Evolutionary conservation across 139 green algal genomes (phyloP), one percentile per base, ranked within the genome.

Genomic region (Picochlorum costavermella): DNA sequence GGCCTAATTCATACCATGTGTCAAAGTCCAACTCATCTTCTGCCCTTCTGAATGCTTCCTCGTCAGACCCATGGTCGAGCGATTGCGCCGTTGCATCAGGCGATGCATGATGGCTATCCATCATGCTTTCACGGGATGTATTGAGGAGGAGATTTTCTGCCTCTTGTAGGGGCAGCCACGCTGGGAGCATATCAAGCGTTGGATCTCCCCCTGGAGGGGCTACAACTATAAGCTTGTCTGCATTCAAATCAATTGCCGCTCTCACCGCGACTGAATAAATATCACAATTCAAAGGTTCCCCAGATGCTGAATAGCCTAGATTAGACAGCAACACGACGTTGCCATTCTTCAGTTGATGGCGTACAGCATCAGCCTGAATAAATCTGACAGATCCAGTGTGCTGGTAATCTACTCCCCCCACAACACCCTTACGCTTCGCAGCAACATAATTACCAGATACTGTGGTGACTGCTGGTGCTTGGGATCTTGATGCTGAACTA

Each of bases 151-250:
- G 79, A 17, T 66, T 65, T 64, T 88, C 78, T 9, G 88, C 88
- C 5, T 87, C 76, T 17, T 58, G 75, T 13, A 96, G 65, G 14
- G 86, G 82, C 61, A 95, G 70, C 89, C 89, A 96, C 6, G 70
- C 56, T 2, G 83, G 84, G 71, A 94, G 75, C 16, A 28, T 23
- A 1, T 23, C 17, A 53, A 53, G 46, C 16, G 14, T 28, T 53
- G 16, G 17, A 53, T 53, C 46, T 53, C 46, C 46, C 12, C 69
- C 10, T 31, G 87, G 62, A 29, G 65, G 61, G 43, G 88, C 89
- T 49, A 96, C 46, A 69, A 79, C 86, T 63, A 97, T 86, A 13
- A 98, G 69, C 81, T 98, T 98, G 75, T 98, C 92, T 2, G 92
- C 92, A 1, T 62, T 58, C 13, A 98, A 75, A 65, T 80, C 75